Evolutionary conservation across 257 asterid genomes (phyloP).

Genomic region (Solanum etuberosum): DNA sequence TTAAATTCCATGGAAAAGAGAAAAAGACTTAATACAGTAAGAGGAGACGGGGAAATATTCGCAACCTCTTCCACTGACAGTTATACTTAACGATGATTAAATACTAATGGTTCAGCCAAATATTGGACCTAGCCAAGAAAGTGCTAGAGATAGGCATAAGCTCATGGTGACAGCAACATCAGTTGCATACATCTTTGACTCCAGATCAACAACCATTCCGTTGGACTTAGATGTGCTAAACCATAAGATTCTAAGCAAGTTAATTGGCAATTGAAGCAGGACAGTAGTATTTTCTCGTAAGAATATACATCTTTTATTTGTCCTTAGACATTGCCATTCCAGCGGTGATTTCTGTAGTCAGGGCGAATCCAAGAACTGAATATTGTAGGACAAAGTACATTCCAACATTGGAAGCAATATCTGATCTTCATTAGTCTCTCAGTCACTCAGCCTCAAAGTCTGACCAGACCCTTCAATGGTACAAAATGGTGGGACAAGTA

Average conservation of each 20-base stretch:
- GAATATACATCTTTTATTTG: not conserved
- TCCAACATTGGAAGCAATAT: not conserved
- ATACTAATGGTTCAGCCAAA: not conserved
- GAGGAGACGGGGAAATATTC: not conserved
- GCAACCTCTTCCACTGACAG: not conserved
- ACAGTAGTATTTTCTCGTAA: not conserved
- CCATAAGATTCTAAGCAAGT: not conserved
- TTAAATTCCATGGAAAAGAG: not conserved
- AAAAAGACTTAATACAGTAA: not conserved
- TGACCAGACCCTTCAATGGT: not conserved
- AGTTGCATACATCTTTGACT: not conserved
- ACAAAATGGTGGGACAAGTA: not conserved
- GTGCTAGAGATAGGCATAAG: not conserved
- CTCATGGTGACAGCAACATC: not conserved
- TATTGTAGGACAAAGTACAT: not conserved
- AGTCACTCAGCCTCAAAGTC: not conserved
- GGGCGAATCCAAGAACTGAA: not conserved
- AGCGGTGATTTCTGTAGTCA: not conserved
- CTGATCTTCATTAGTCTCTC: not conserved
- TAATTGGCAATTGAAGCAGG: not conserved
- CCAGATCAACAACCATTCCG: not conserved
- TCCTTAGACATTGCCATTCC: not conserved
- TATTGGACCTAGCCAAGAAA: not conserved
- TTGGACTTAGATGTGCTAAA: not conserved
- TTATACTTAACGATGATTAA: not conserved